A percentile compares a stretch with the other conserved stretches of the same genome.
These are phyloP conservation scores for Colletotrichum echinochloae DNA, from an alignment of 2,329 filamentous ascomycete species.

Conservation along the genomic window DNA sequence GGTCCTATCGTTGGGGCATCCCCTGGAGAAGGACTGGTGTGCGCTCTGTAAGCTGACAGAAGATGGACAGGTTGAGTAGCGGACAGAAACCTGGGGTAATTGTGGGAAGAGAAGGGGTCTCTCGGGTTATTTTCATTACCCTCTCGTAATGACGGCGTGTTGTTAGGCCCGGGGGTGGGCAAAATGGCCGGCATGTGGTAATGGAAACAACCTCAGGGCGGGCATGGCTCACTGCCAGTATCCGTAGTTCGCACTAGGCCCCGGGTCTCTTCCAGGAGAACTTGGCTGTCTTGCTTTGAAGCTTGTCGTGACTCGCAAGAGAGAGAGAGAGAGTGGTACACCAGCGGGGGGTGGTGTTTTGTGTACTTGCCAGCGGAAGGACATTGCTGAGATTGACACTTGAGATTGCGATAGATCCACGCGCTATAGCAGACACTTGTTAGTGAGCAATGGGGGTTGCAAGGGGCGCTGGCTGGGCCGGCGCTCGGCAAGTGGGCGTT, in stretches of 20 bases:
- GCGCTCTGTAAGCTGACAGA: neutral
- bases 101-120: constrained; percentile 29
- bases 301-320: constrained; percentile 11
- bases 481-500: constrained; percentile 36
- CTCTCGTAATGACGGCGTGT: neutral
- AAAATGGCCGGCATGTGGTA: neutral
- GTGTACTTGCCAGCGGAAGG: neutral
- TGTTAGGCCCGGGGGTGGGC: neutral
- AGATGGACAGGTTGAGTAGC: constrained; percentile 7
- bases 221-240: constrained; percentile 13
- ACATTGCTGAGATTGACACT: neutral
- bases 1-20: constrained; percentile 2
- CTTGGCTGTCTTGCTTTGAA: constrained; percentile 7
- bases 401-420: neutral
- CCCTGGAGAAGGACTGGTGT: neutral
- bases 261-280: constrained; percentile 1
- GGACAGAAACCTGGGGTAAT: constrained; percentile 35
- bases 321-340: neutral
- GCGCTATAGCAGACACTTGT: neutral
- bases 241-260: neutral
- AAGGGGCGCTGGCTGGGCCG: constrained; percentile 16
- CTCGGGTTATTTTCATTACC: constrained; percentile 25
- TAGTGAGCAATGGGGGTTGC: neutral
- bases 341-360: neutral
- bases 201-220: constrained; percentile 31